phyloP scores from a whole-genome alignment of 805 yeast species.

The Starmerella stellata region DNA sequence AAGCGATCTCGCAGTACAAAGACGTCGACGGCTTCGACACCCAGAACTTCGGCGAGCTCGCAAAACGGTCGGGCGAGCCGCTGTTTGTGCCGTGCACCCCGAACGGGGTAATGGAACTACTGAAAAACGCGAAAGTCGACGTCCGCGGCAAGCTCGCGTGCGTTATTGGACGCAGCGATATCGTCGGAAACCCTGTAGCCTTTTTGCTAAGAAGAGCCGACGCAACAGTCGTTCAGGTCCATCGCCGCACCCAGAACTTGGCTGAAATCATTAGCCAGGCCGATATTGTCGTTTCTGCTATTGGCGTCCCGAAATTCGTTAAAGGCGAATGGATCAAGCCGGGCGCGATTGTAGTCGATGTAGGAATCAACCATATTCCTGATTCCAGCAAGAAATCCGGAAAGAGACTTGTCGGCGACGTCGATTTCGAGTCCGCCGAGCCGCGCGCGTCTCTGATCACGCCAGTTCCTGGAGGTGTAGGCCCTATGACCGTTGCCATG shows the following conservation, averaged over 20 bases:
- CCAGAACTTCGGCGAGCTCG: conserved; percentile 73
- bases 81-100: conserved; percentile 89
- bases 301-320: conserved; percentile 69
- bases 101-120: conserved; percentile 67
- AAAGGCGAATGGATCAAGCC: conserved; percentile 75
- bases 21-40: conserved; percentile 94
- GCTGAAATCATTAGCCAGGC: conserved; percentile 45
- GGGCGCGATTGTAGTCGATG: conserved; percentile 82
- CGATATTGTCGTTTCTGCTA: conserved; percentile 85
- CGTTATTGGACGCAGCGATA: conserved; percentile 91
- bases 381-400: conserved; percentile 65
- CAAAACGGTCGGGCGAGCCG: conserved; percentile 73
- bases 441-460: conserved; percentile 52
- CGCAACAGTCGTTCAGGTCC: conserved; percentile 73
- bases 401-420: conserved; percentile 77
- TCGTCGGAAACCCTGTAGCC: conserved; percentile 88
- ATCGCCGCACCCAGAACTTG: conserved; percentile 51
- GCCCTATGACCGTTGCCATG: conserved; percentile 99
- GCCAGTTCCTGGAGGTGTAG: conserved; percentile 98
- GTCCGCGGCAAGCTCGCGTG: conserved; percentile 68
- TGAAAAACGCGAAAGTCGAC: conserved; percentile 45
- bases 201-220: conserved; percentile 62
- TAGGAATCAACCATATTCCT: conserved; percentile 77
- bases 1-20: conserved; percentile 59
- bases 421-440: conserved; percentile 50